Conservation (phyloP, 441 rosid genomes). For the Pelargonium hybrid region DNA sequence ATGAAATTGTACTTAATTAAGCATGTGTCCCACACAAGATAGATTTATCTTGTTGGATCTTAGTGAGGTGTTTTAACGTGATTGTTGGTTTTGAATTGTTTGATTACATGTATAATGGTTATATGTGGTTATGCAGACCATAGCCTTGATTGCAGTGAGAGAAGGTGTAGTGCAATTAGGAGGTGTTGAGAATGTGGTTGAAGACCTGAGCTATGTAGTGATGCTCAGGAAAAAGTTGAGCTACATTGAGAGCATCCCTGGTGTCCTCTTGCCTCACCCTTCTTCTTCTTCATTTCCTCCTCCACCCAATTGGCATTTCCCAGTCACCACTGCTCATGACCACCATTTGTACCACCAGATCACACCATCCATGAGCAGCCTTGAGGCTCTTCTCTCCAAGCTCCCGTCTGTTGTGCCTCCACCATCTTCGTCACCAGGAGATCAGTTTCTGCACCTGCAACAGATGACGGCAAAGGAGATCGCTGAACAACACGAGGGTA, state of each 20-base stretch:
- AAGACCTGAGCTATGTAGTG: slow-evolving; percentile 77
- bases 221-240: slow-evolving; percentile 69
- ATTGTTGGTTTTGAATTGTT: too few relatives aligned
- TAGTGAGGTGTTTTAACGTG: too few relatives aligned
- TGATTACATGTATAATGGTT: too few relatives aligned
- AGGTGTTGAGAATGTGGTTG: slow-evolving; percentile 48
- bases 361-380: slow-evolving; percentile 96
- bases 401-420: slow-evolving; percentile 84
- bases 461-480: background rate
- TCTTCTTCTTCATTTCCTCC: slow-evolving; percentile 48
- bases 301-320: too few relatives aligned
- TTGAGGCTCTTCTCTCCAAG: slow-evolving; percentile 89
- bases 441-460: background rate
- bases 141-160: slow-evolving; percentile 83
- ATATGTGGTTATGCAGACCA: slow-evolving; percentile 53
- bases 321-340: too few relatives aligned
- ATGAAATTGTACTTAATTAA: too few relatives aligned
- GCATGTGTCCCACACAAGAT: too few relatives aligned
- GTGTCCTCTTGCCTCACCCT: slow-evolving; percentile 88
- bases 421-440: background rate
- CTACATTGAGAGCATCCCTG: slow-evolving; percentile 93
- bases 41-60: too few relatives aligned
- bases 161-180: slow-evolving; percentile 98
- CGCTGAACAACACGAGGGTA: background rate
- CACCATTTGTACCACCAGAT: slow-evolving; percentile 16